These are phyloP conservation scores for Gloeophyllum trabeum DNA, from an alignment of 768 basidiomycete genomes.

Conservation along the genomic window DNA sequence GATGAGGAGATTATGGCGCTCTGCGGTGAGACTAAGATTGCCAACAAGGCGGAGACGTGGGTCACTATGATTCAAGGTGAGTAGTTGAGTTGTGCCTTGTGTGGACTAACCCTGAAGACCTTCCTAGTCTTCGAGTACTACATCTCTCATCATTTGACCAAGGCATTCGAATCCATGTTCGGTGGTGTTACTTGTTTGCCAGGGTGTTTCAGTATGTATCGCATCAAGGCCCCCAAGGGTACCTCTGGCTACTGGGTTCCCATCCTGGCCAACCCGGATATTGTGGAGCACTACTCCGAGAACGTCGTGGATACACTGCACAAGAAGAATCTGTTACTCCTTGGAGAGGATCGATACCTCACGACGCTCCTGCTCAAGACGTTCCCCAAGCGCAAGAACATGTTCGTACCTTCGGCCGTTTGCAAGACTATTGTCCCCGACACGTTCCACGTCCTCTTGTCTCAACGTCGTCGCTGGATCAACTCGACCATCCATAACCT, in stretches of 20 bases:
- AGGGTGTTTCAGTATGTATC: slow-evolving; percentile 99
- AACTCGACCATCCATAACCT: slow-evolving; percentile 98
- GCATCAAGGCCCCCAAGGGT: slow-evolving; percentile 98
- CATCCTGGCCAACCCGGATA: slow-evolving; percentile 95
- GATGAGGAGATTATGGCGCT: slow-evolving; percentile 98
- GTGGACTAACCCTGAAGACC: background rate
- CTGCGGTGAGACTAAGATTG: slow-evolving; percentile 99
- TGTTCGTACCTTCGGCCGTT: slow-evolving; percentile 97
- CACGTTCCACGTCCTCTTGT: slow-evolving; percentile 85
- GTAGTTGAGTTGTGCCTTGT: slow-evolving; percentile 24
- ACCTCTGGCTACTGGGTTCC: slow-evolving; percentile 96
- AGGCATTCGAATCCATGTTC: slow-evolving; percentile 99
- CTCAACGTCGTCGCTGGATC: slow-evolving; percentile 98
- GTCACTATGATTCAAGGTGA: slow-evolving; percentile 99
- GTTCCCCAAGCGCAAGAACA: slow-evolving; percentile 98
- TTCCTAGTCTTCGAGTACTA: slow-evolving; percentile 94
- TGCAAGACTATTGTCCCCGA: slow-evolving; percentile 99
- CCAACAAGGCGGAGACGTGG: slow-evolving; percentile 97
- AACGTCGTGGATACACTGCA: slow-evolving; percentile 98
- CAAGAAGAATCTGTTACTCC: slow-evolving; percentile 95
- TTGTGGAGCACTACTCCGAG: slow-evolving; percentile 97
- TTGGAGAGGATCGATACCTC: slow-evolving; percentile 98
- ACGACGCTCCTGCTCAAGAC: slow-evolving; percentile 97
- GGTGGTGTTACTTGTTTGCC: slow-evolving; percentile 99
- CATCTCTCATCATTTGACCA: slow-evolving; percentile 97